These are phyloP conservation scores for Pseudomassariella vexata DNA, from an alignment of 2,329 filamentous ascomycete genomes.

Conservation along the genomic window DNA sequence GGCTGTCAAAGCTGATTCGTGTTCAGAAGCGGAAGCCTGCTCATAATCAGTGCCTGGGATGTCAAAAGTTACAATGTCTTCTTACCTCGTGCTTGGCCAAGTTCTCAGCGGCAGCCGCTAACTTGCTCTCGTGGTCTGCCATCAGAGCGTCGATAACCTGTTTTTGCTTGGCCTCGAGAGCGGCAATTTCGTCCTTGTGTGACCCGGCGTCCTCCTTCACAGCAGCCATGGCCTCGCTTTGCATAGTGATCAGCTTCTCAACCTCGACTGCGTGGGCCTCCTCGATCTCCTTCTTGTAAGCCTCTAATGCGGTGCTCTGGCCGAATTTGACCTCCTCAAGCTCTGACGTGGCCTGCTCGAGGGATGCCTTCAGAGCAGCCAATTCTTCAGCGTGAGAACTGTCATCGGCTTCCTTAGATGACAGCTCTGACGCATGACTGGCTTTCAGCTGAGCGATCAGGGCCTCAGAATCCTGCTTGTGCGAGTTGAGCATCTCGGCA, in stretches of 20 bases:
- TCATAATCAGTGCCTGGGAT: background rate
- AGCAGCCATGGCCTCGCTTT: constrained; percentile 38
- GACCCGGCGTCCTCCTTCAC: constrained; percentile 31
- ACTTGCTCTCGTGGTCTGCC: constrained; percentile 24
- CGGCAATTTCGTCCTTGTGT: constrained; percentile 21
- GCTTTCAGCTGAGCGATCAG: constrained; percentile 11
- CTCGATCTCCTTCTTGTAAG: constrained; percentile 34
- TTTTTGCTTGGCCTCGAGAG: constrained; percentile 37
- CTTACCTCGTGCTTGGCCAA: constrained; percentile 20
- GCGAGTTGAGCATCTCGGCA: constrained; percentile 31
- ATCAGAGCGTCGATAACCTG: constrained; percentile 42
- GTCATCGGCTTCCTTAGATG: constrained; percentile 16
- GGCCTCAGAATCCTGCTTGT: constrained; percentile 33
- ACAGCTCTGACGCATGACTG: constrained; percentile 18
- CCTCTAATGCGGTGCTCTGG: constrained; percentile 29
- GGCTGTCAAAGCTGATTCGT: constrained; percentile 28
- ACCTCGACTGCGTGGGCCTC: constrained; percentile 37
- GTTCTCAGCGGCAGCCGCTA: constrained; percentile 20
- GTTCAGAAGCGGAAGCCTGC: constrained; percentile 20
- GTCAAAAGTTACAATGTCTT: background rate
- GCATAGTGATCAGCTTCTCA: constrained; percentile 36
- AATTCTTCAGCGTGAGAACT: constrained; percentile 16
- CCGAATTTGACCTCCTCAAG: constrained; percentile 27
- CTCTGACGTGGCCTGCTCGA: constrained; percentile 22
- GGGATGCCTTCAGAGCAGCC: constrained; percentile 20